Evolutionary conservation across 176 grass and related monocot genomes (phyloP).

Genomic region (maize (Zea mays)): DNA sequence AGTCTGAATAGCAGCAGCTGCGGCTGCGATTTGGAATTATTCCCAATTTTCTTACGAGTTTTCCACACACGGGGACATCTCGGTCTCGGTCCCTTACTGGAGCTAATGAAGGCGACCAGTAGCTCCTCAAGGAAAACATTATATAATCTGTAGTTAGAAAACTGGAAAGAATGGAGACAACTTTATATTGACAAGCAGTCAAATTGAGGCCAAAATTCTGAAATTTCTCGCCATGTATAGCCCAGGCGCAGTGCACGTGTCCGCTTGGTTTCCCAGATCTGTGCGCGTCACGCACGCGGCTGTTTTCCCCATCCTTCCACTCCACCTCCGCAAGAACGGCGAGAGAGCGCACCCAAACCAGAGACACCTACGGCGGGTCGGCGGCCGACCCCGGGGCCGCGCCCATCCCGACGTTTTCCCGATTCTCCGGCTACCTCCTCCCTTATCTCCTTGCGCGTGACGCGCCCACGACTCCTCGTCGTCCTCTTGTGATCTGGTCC

Average conservation of each 20-base stretch:
- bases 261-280: background rate
- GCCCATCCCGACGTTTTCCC: background rate
- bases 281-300: background rate
- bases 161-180: background rate
- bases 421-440: background rate
- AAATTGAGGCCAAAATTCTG: no score
- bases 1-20: no score
- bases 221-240: no score
- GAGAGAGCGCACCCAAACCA: background rate
- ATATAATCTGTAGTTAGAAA: constrained; percentile 9
- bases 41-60: constrained; percentile 69
- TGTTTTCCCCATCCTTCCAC: background rate
- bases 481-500: background rate
- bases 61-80: constrained; percentile 92
- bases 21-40: constrained; percentile 75
- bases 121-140: constrained; percentile 47
- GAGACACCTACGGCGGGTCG: background rate
- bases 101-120: constrained; percentile 26
- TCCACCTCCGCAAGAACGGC: background rate
- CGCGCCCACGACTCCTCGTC: constrained; percentile 6
- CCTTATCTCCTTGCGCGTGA: constrained; percentile 29
- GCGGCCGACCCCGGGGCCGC: constrained; percentile 1
- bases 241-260: background rate
- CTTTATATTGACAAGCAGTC: no score
- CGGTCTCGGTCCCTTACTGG: constrained; percentile 74